Percentiles rank a stretch among this genome's conserved stretches.
These are phyloP conservation scores for Pleurotus giganteus DNA, from an alignment of 768 basidiomycete genomes.

Conservation along the genomic window DNA sequence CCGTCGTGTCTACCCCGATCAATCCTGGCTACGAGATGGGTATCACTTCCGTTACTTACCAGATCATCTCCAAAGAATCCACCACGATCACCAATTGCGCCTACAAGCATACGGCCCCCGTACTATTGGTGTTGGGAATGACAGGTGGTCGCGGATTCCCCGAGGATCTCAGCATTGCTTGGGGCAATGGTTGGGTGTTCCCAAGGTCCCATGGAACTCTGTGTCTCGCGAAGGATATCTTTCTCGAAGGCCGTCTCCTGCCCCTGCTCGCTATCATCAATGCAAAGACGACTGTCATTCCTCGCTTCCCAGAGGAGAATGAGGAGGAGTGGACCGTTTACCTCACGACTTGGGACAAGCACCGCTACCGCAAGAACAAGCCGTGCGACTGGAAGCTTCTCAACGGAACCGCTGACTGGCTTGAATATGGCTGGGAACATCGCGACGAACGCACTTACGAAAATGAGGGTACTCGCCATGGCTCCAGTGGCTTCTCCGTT, in stretches of 20 bases:
- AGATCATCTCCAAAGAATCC: slow-evolving; percentile 2
- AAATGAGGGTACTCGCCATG: slow-evolving; percentile 10
- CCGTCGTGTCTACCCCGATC: background rate
- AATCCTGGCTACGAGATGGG: background rate
- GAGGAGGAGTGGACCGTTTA: slow-evolving; percentile 14
- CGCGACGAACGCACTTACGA: slow-evolving; percentile 16
- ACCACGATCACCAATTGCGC: slow-evolving; percentile 2
- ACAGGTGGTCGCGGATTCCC: slow-evolving; percentile 1
- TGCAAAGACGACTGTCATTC: slow-evolving; percentile 11
- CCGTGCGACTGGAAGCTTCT: slow-evolving; percentile 11
- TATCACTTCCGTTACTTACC: background rate
- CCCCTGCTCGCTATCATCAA: slow-evolving; percentile 11
- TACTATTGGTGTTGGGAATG: slow-evolving; percentile 2
- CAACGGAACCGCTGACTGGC: slow-evolving; percentile 5
- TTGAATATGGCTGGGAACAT: slow-evolving; percentile 13
- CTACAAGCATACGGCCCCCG: slow-evolving; percentile 2
- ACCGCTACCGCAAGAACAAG: slow-evolving; percentile 7
- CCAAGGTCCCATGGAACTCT: slow-evolving; percentile 13
- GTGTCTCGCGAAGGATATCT: slow-evolving; percentile 13
- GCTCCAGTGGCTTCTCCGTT: background rate
- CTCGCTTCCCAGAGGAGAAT: slow-evolving; percentile 14
- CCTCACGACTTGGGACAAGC: slow-evolving; percentile 14
- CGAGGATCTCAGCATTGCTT: slow-evolving; percentile 5
- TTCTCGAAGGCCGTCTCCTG: slow-evolving; percentile 17
- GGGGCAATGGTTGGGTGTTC: slow-evolving; percentile 10